These are phyloP conservation scores for Pleurostoma richardsiae DNA, from an alignment of 2,329 filamentous ascomycete species.

Conservation along the genomic window DNA sequence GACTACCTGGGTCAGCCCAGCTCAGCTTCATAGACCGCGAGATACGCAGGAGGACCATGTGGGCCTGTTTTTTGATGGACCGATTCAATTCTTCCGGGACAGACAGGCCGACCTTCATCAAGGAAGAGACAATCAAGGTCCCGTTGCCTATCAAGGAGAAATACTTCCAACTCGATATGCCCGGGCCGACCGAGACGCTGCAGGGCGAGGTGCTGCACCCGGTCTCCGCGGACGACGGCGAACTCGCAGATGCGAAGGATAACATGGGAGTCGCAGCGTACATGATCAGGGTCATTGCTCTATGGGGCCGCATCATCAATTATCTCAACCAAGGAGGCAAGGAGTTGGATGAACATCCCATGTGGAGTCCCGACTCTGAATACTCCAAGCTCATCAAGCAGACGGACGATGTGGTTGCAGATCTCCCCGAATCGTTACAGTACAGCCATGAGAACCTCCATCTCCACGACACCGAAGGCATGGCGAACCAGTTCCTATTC, in stretches of 20 bases:
- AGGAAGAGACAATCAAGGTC: constrained; percentile 83
- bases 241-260: constrained; percentile 60
- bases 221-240: constrained; percentile 56
- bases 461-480: constrained; percentile 75
- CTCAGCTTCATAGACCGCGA: constrained; percentile 90
- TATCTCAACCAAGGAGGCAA: constrained; percentile 90
- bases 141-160: constrained; percentile 88
- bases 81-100: constrained; percentile 95
- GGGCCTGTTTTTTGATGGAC: constrained; percentile 97
- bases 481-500: constrained; percentile 88
- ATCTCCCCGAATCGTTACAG: constrained; percentile 64
- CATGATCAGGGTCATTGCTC: constrained; percentile 75
- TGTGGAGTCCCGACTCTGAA: constrained; percentile 79
- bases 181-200: constrained; percentile 78
- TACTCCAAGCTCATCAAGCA: constrained; percentile 68
- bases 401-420: constrained; percentile 63
- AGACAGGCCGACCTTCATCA: constrained; percentile 85
- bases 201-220: constrained; percentile 64
- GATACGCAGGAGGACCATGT: constrained; percentile 91
- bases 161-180: constrained; percentile 86
- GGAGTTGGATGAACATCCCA: constrained; percentile 67
- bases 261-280: constrained; percentile 96
- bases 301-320: constrained; percentile 86
- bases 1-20: constrained; percentile 56
- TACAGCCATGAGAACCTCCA: constrained; percentile 81